Base-by-base conservation (phyloP, 2,329 filamentous ascomycete species). In the Trichoderma semiorbis region DNA sequence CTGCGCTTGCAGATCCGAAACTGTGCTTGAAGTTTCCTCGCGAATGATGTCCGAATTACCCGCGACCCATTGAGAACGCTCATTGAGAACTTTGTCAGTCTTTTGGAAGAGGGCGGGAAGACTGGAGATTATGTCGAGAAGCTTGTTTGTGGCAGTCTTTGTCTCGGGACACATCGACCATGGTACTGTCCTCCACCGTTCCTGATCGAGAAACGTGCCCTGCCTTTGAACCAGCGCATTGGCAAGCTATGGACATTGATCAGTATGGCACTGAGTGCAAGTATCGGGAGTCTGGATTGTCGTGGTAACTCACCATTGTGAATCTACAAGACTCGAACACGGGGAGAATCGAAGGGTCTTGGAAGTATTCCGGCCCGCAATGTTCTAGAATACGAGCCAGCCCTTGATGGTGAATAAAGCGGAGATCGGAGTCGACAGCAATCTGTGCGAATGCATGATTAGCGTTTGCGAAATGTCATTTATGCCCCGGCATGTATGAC, bases 141-240 rank as follows among this genome's bases (percentile, higher is more conserved):
- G 64, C 32, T 66, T 66, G 5, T 55, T 55, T 39, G 64, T 57
- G 11, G 36, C 36, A 18, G 64, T n/a, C 32, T 66, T 66, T 10
- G 16, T 21, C 8, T 66, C 47, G 2, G 47, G 64, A 28, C 10
- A 26, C 6, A 1, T 5, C 2, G 47, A 18, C 64, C 64, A 66
- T 12, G 64, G 64, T 3, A 66, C 30, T 16, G 21, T 39, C 50
- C 26, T 66, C 64, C 64, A 66, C 32, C 34, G n/a, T 6, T 66
- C 47, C 26, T 39, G 30, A n/a, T 55, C 50, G 30, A 66, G 30
- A 14, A 66, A 36, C 0, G 64, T 66, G 47, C 18, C 47, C 36
- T 55, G 50, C 32, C 64, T 57, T 28, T 66, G 64, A 36, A 66
- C 64, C 7, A 66, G 47, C 10, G 64, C 64, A 57, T 66, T 66